Evolutionary conservation across 148 eudicot genomes (phyloP), one percentile per base, ranked within the genome.

Genomic region (Tetragonia tetragonoides): DNA sequence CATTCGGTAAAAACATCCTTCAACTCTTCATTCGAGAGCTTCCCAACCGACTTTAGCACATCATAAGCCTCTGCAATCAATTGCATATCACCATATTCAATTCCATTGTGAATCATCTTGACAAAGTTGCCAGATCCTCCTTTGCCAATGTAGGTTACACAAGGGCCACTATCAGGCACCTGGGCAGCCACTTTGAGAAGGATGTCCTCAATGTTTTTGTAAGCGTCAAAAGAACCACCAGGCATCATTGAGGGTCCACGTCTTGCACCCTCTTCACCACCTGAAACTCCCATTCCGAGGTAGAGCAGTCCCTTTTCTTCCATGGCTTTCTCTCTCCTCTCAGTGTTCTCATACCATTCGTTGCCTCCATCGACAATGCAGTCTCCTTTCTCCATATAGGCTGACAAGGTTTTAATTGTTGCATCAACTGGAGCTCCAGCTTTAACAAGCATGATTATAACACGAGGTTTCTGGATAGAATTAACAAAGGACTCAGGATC

Each of bases 231-330:
- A 38, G 98, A 89, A 61, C 98, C 98, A 57, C 98, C 98, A 2
- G 96, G 98, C 98, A 93, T 93, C 92, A 93, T 44, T 66, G 98
- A 93, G 59, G 98, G 98, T 63, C 98, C 98, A 46, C 84, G 64
- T 14, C 98, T 86, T 38, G 98, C 96, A 79, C 98, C 98, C 80
- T 93, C 98, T 85, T 93, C 98, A 65, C 98, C 97, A 69, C 97
- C 97, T 16, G 97, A 93, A 80, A 93, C 97, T 79, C 97, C 97
- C 97, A 93, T 93, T 76, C 97, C 97, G 24, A 92, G 94, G 85
- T 93, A 93, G 60, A 88, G 95, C 4, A 93, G 81, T 54, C 98
- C 96, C 84, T 84, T 67, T 63, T 91, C 90, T 60, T 81, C 82
- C 93, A 91, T 82, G 40, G 83, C 96, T 77, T 93, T 91, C 81